A percentile compares a stretch with the other conserved stretches of the same genome.
These are phyloP conservation scores for Xylariaceae sp. DNA, from an alignment of 2,329 filamentous ascomycete species.

Conservation along the genomic window DNA sequence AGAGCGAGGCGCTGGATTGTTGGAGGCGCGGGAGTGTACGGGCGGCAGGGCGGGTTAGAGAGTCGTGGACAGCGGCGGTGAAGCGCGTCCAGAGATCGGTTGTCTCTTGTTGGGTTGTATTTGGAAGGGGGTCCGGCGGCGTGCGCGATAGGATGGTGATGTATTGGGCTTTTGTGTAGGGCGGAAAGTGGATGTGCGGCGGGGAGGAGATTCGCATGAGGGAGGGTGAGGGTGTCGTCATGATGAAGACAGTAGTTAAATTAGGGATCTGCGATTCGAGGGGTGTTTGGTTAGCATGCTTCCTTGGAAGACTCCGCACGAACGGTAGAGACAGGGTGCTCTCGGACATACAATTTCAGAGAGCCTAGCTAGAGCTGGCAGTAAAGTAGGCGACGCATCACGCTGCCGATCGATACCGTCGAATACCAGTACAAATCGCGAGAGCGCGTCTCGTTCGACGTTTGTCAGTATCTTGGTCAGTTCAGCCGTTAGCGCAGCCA, in stretches of 20 bases:
- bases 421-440: conserved; percentile 74
- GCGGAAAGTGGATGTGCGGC: conserved; percentile 74
- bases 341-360: conserved; percentile 63
- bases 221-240: conserved; percentile 44
- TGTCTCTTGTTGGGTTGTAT: conserved; percentile 50
- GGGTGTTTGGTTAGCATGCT: conserved; percentile 11
- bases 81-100: conserved; percentile 74
- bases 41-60: conserved; percentile 72
- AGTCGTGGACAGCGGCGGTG: conserved; percentile 78
- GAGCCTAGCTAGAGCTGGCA: conserved; percentile 75
- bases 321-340: background rate
- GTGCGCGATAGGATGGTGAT: conserved; percentile 63
- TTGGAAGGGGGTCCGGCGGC: conserved; percentile 42
- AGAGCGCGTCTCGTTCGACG: conserved; percentile 28
- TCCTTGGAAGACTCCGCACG: background rate
- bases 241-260: conserved; percentile 61
- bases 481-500: conserved; percentile 70
- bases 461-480: conserved; percentile 58
- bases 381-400: conserved; percentile 70
- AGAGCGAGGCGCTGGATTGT: conserved; percentile 66
- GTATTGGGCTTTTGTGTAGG: conserved; percentile 77
- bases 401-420: conserved; percentile 82
- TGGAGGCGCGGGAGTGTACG: conserved; percentile 71
- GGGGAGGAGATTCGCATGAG: conserved; percentile 56
- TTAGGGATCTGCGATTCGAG: conserved; percentile 59